phyloP scores from a whole-genome alignment of 352 stramenopile genomes.

The Halophytophthora polymorphica region DNA sequence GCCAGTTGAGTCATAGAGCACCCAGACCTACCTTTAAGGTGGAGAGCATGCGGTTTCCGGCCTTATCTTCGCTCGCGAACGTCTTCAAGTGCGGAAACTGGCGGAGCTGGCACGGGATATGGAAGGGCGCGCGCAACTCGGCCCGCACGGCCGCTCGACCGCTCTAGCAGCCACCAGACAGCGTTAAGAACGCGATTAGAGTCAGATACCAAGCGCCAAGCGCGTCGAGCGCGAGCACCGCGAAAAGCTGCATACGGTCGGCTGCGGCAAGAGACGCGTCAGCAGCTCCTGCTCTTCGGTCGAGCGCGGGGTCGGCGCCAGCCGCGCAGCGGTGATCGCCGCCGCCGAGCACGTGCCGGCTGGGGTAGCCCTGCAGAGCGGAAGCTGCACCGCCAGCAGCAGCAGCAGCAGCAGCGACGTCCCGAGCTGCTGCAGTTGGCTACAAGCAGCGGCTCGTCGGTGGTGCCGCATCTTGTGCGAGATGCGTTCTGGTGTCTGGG shows the following conservation, averaged over 20 bases:
- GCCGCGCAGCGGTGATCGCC: conserved; percentile 1
- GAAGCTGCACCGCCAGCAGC: no score
- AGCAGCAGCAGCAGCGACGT: no score
- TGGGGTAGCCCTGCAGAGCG: neutral
- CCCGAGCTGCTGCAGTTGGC: no score
- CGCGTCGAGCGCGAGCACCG: conserved; percentile 2
- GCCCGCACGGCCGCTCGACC: conserved; percentile 9
- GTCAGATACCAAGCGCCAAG: neutral
- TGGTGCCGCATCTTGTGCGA: no score
- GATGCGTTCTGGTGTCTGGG: no score
- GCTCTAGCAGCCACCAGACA: conserved; percentile 12
- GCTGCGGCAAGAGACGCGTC: conserved; percentile 14
- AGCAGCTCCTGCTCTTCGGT: conserved; percentile 16
- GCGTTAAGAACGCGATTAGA: neutral
- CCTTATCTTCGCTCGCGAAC: conserved; percentile 20
- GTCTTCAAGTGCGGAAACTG: conserved; percentile 27
- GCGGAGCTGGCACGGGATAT: conserved; percentile 40
- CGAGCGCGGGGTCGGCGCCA: conserved; percentile 6
- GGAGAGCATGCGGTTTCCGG: conserved; percentile 4
- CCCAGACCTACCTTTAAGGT: conserved; percentile 12
- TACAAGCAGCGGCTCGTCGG: no score
- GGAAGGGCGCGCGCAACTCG: conserved; percentile 36
- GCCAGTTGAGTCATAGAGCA: no score
- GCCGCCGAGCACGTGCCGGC: conserved; percentile 12
- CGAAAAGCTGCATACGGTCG: conserved; percentile 9